These are phyloP conservation scores for Terana coerulea DNA, from an alignment of 768 basidiomycete species.

Conservation along the genomic window DNA sequence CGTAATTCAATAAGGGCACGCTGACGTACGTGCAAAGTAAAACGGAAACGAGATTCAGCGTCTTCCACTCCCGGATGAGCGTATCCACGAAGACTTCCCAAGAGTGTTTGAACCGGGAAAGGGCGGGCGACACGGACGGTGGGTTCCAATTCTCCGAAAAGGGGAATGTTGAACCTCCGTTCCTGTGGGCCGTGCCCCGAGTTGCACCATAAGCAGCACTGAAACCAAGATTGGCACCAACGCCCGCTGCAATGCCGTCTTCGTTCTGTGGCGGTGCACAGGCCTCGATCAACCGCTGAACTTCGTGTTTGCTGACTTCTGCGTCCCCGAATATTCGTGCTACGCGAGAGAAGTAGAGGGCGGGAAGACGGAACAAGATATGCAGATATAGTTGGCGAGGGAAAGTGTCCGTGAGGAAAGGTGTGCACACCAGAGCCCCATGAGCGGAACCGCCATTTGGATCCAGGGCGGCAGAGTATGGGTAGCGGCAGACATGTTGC, in stretches of 20 bases:
- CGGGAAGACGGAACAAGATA: slow-evolving; percentile 64
- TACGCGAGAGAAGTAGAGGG: slow-evolving; percentile 77
- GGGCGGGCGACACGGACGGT: slow-evolving; percentile 54
- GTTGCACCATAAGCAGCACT: not conserved
- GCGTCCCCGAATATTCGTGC: slow-evolving; percentile 75
- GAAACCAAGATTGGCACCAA: not conserved
- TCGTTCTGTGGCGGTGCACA: slow-evolving; percentile 12
- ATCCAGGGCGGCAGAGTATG: slow-evolving; percentile 5
- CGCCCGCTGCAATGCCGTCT: not conserved
- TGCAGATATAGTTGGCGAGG: slow-evolving; percentile 42
- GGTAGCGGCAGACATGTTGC: slow-evolving; percentile 18
- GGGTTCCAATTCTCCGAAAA: slow-evolving; percentile 36
- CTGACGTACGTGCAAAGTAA: slow-evolving; percentile 48
- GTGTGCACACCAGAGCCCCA: slow-evolving; percentile 15
- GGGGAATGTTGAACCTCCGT: slow-evolving; percentile 18
- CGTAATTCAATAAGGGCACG: no score
- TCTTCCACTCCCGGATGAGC: slow-evolving; percentile 73
- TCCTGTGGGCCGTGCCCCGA: not conserved
- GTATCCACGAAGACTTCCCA: slow-evolving; percentile 76
- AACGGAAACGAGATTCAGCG: slow-evolving; percentile 69
- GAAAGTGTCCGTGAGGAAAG: slow-evolving; percentile 35
- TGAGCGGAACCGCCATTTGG: slow-evolving; percentile 17
- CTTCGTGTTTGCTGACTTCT: slow-evolving; percentile 71
- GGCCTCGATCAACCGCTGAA: slow-evolving; percentile 39
- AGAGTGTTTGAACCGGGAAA: slow-evolving; percentile 57